Base-by-base conservation (phyloP, 176 grass and related monocot species). In the Bromus sterilis region DNA sequence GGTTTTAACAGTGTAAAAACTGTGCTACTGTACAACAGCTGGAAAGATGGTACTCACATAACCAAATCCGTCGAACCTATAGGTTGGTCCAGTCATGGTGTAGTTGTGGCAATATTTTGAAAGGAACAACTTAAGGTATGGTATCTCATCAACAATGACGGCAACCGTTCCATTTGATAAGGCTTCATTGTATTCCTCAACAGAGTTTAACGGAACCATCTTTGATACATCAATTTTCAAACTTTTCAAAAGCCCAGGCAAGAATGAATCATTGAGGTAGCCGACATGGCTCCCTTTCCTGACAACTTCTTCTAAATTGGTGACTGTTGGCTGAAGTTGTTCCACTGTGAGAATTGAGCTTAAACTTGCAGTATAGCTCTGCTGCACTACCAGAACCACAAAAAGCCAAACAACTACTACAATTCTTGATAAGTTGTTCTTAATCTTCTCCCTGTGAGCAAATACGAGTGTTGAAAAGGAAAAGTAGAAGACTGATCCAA, bases 281-380 rank as follows among this genome's bases (percentile, higher is more conserved):
- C 94, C 94, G 23, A 97, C 89, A 71, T 62, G 14, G 4, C 11
- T 11, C 66, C 92, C 89, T 24, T 71, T 64, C 37, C 70, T 92
- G 49, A 92, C 70, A 57, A 97, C 82, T 86, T 92, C 77, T 39
- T 87, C 92, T 60, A 94, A 51, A 83, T 73, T 80, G 16, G 89
- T 91, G 13, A 94, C 81, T 69, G 92, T 91, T 55, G 92, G 74
- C 44, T 91, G 87, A 68, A 97, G 89, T 56, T 97, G 92, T 86
- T 97, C 87, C 32, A 93, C 80, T 1, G 95, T 97, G 53, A 97
- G 88, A 61, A 88, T 93, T 61, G 95, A 94, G 13, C 83, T 83
- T 83, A 97, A 89, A 66, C 78, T 94, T 77, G 95, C 95, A 31
- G 92, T 97, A 57, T 97, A 97, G 80, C 92, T 97, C 56, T 86